phyloP scores from a whole-genome alignment of 1,284 basidiomycete species.

The Puccinia novopanici region DNA sequence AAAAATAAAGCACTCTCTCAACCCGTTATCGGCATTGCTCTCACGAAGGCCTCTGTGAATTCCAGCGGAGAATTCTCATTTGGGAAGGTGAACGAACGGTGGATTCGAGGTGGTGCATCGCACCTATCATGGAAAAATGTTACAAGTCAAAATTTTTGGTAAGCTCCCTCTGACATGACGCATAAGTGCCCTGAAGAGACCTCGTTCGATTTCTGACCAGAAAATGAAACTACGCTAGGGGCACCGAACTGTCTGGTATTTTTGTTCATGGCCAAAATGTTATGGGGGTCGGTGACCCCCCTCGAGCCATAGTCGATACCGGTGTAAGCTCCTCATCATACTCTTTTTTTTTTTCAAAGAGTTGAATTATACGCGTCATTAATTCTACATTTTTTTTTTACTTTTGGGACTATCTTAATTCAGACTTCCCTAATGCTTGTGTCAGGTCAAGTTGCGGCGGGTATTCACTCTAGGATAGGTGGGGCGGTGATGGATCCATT shows the following conservation, averaged over 20 bases:
- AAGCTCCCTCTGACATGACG: not conserved
- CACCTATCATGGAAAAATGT: slow-evolving; percentile 45
- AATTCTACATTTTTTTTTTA: not conserved
- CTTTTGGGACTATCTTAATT: not conserved
- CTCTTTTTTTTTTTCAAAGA: not conserved
- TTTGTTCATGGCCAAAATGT: slow-evolving; percentile 37
- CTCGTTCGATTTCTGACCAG: not conserved
- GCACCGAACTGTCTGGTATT: slow-evolving; percentile 23
- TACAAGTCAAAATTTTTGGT: slow-evolving; percentile 49
- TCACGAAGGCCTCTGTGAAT: slow-evolving; percentile 1
- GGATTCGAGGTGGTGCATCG: slow-evolving; percentile 31
- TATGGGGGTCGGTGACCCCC: slow-evolving; percentile 25
- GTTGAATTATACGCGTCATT: not conserved
- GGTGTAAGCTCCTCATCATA: slow-evolving; percentile 16
- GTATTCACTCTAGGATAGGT: slow-evolving; percentile 23
- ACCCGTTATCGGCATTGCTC: slow-evolving; percentile 48
- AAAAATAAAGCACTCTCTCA: not conserved
- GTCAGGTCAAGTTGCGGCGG: slow-evolving; percentile 10
- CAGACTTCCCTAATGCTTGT: slow-evolving; percentile 40
- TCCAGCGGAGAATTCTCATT: slow-evolving; percentile 39
- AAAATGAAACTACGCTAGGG: not conserved
- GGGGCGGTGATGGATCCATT: slow-evolving; percentile 24
- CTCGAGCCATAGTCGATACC: slow-evolving; percentile 49
- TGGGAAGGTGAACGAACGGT: slow-evolving; percentile 18
- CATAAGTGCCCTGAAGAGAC: too few species aligned